phyloP scores from a whole-genome alignment of 1,284 basidiomycete genomes.

The Clitocybe nebularis region DNA sequence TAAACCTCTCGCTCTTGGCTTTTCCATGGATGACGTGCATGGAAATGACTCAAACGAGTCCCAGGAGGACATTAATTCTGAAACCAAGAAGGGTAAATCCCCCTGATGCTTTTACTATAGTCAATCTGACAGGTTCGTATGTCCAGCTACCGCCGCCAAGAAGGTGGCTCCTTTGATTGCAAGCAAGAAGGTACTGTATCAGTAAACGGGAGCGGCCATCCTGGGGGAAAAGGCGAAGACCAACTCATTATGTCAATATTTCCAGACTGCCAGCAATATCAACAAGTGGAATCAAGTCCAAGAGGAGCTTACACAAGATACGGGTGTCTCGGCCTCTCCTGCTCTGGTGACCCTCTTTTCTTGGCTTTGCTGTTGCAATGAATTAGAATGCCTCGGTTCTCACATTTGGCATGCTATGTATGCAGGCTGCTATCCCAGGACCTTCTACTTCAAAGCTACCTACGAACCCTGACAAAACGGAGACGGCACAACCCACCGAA shows the following conservation, averaged over 20 bases:
- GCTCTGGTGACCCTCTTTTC: slow-evolving; percentile 33
- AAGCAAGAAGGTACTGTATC: slow-evolving; percentile 75
- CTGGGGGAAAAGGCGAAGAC: background rate
- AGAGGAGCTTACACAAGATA: slow-evolving; percentile 64
- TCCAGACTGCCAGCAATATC: slow-evolving; percentile 82
- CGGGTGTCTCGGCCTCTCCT: slow-evolving; percentile 25
- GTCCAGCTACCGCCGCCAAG: slow-evolving; percentile 57
- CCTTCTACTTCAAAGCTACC: slow-evolving; percentile 20
- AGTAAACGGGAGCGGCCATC: background rate
- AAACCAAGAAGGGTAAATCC: slow-evolving; percentile 57
- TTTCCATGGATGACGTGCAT: slow-evolving; percentile 49
- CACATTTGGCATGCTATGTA: slow-evolving; percentile 22
- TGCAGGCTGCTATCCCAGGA: slow-evolving; percentile 24
- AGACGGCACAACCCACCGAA: slow-evolving; percentile 38
- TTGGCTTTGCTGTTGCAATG: slow-evolving; percentile 23
- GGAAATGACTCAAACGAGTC: slow-evolving; percentile 38
- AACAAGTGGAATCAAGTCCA: slow-evolving; percentile 94
- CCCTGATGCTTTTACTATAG: background rate
- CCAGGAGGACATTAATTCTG: slow-evolving; percentile 33
- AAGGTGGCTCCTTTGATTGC: slow-evolving; percentile 81
- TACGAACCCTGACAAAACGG: slow-evolving; percentile 18
- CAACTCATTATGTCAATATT: slow-evolving; percentile 10
- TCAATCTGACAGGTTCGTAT: background rate
- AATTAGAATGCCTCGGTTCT: slow-evolving; percentile 22
- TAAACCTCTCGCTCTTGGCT: slow-evolving; percentile 48